Conservation (phyloP, 331 rosid species). For the Pyrus hybrid region DNA sequence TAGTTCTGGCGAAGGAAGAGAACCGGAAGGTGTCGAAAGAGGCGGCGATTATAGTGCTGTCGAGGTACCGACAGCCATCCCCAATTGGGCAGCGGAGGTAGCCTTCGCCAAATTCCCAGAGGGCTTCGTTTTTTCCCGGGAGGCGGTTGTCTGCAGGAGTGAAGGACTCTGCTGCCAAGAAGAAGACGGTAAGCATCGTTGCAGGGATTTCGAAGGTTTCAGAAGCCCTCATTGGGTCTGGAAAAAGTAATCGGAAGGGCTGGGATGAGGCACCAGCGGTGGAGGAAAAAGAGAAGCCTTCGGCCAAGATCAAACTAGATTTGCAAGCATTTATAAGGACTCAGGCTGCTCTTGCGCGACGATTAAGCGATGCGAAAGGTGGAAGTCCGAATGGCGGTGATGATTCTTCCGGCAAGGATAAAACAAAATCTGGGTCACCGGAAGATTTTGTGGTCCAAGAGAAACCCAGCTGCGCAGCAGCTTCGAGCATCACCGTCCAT, state of each 20-base stretch:
- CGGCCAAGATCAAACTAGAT: slow-evolving; percentile 48
- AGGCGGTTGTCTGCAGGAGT: slow-evolving; percentile 67
- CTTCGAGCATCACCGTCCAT: slow-evolving; percentile 56
- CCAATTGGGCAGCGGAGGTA: slow-evolving; percentile 71
- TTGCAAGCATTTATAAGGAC: slow-evolving; percentile 50
- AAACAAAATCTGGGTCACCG: slow-evolving; percentile 23
- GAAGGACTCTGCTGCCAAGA: slow-evolving; percentile 62
- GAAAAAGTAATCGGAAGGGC: slow-evolving; percentile 54
- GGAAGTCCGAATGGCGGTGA: slow-evolving; percentile 34
- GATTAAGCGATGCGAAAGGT: slow-evolving; percentile 65
- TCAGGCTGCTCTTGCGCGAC: slow-evolving; percentile 81
- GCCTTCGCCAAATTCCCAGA: slow-evolving; percentile 58
- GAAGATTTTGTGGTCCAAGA: slow-evolving; percentile 16
- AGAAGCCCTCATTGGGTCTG: slow-evolving; percentile 61
- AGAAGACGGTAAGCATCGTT: slow-evolving; percentile 50
- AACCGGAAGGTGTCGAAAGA: slow-evolving; percentile 50
- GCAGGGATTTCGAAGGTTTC: slow-evolving; percentile 70
- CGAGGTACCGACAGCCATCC: slow-evolving; percentile 87
- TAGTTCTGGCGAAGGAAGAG: slow-evolving; percentile 65
- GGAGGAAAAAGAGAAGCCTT: slow-evolving; percentile 46
- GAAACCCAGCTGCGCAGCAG: slow-evolving; percentile 27
- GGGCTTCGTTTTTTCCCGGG: slow-evolving; percentile 78
- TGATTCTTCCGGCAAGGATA: slow-evolving; percentile 39
- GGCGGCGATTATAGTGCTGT: slow-evolving; percentile 74
- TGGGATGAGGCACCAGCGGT: slow-evolving; percentile 62